Conservation (phyloP, 495 filamentous ascomycete species). For the Xylaria acuta region DNA sequence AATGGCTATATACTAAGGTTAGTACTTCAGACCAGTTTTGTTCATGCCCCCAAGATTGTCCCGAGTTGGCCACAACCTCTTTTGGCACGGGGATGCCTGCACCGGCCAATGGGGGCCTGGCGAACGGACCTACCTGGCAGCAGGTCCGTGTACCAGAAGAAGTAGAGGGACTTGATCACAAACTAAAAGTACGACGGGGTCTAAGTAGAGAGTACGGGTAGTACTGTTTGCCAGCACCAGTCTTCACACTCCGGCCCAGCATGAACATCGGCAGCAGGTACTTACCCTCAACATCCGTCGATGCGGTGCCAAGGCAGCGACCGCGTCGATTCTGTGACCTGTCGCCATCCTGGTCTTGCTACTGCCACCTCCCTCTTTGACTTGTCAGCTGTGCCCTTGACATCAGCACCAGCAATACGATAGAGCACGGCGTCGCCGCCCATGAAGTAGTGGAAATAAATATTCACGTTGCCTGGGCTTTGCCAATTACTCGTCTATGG, state of each 20-base stretch:
- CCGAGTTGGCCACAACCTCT: constrained; percentile 10
- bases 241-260: background rate
- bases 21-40: constrained; percentile 3
- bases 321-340: constrained; percentile 1
- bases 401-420: too few relatives aligned
- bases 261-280: background rate
- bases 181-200: background rate
- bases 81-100: background rate
- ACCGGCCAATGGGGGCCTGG: constrained; percentile 6
- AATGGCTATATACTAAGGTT: background rate
- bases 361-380: constrained; percentile 11
- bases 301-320: constrained; percentile 8
- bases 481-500: constrained; percentile 7
- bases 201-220: background rate
- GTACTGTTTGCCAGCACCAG: background rate
- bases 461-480: background rate
- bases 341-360: background rate
- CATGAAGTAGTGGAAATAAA: background rate
- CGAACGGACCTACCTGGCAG: background rate
- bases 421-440: background rate
- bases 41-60: constrained; percentile 10
- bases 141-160: background rate
- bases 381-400: constrained; percentile 8
- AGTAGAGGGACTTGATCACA: background rate
- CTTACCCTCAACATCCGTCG: background rate